Evolutionary conservation across 306 rosid species (phyloP).

Genomic region (Albizia julibrissin): DNA sequence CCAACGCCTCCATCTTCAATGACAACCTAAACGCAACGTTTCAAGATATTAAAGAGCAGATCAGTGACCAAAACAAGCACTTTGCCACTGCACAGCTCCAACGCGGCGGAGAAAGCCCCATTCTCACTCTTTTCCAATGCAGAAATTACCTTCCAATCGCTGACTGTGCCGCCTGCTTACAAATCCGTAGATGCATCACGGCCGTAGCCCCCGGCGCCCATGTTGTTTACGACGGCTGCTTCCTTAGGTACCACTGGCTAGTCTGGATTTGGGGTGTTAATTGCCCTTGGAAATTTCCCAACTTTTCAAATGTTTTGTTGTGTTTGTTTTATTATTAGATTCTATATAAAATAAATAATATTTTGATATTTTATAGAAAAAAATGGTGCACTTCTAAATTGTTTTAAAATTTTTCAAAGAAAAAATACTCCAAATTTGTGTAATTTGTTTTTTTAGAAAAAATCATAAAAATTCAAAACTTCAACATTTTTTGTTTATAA

Average conservation of each 20-base stretch:
- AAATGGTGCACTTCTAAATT: no score
- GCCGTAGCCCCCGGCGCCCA: constrained; percentile 51
- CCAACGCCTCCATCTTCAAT: constrained; percentile 31
- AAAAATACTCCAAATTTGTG: no score
- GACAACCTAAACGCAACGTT: constrained; percentile 46
- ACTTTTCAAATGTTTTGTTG: no score
- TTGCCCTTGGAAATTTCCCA: no score
- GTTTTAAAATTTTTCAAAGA: no score
- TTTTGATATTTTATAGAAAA: no score
- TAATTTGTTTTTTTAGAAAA: no score
- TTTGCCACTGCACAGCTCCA: constrained; percentile 45
- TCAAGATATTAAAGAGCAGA: constrained; percentile 25
- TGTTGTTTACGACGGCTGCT: constrained; percentile 61
- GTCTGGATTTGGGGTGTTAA: no score
- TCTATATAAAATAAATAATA: no score
- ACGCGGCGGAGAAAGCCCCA: constrained; percentile 22
- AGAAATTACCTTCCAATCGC: constrained; percentile 50
- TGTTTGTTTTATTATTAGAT: no score
- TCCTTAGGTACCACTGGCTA: constrained; percentile 47
- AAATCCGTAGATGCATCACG: constrained; percentile 52
- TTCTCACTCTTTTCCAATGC: constrained; percentile 55
- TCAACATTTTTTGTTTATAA: no score
- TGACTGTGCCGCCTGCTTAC: constrained; percentile 53
- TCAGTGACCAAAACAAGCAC: constrained; percentile 33
- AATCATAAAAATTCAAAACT: no score